phyloP scores from a whole-genome alignment of 1,284 basidiomycete genomes.

The Prillingera fragicola region DNA sequence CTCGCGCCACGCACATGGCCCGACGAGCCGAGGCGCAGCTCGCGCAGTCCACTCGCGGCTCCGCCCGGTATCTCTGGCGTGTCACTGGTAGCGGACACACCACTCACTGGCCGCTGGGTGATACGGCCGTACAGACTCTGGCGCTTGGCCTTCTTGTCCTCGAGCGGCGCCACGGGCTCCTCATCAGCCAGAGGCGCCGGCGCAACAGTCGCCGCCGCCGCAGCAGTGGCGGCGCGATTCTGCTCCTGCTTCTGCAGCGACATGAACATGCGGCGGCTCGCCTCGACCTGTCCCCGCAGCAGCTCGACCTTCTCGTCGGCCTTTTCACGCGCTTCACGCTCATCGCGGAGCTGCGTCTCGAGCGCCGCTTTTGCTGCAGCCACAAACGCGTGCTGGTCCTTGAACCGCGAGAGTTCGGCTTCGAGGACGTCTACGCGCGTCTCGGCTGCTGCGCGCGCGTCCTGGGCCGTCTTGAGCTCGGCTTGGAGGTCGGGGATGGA shows the following conservation, averaged over 20 bases:
- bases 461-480: constrained; percentile 2
- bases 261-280: constrained; percentile 83
- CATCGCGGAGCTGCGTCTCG: constrained; percentile 59
- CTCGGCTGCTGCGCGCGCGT: constrained; percentile 1
- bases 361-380: constrained; percentile 46
- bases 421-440: constrained; percentile 23
- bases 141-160: too few species aligned
- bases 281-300: constrained; percentile 80
- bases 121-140: constrained; percentile 12
- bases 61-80: too few species aligned
- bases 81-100: too few species aligned
- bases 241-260: constrained; percentile 64
- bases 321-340: constrained; percentile 60
- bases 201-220: constrained; percentile 6
- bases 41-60: constrained; percentile 40
- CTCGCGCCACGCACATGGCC: too few species aligned
- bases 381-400: constrained; percentile 39
- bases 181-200: not conserved
- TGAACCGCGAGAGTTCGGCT: constrained; percentile 34
- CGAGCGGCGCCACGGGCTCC: constrained; percentile 2
- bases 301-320: constrained; percentile 69
- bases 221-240: constrained; percentile 47
- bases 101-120: too few species aligned
- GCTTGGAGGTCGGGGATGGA: constrained; percentile 7
- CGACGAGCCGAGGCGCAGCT: constrained; percentile 38